Evolutionary conservation across 495 filamentous ascomycete genomes (phyloP).

Genomic region (Penicillium verhagenii): DNA sequence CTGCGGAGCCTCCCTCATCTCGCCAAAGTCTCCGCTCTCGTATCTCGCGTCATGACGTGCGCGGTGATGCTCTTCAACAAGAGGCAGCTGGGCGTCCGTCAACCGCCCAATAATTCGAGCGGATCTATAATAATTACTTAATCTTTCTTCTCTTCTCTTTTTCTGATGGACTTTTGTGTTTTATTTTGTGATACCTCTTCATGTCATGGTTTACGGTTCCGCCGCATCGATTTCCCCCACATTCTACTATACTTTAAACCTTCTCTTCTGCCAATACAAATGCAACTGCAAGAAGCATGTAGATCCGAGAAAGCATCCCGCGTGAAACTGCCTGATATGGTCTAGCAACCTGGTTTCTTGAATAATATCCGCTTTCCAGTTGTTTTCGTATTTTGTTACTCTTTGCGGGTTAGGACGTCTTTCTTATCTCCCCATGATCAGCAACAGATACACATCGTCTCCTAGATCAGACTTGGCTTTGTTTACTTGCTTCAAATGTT

Average conservation of each 20-base stretch:
- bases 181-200: slow-evolving; percentile 7
- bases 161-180: no score
- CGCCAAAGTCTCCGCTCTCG: slow-evolving; percentile 25
- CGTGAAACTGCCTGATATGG: neutral
- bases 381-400: neutral
- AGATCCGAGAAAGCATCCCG: neutral
- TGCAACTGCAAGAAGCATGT: neutral
- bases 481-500: no score
- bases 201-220: neutral
- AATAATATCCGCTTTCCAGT: neutral
- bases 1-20: slow-evolving; percentile 16
- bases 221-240: neutral
- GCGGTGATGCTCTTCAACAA: neutral
- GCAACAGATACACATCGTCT: neutral
- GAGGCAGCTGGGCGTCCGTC: slow-evolving; percentile 20
- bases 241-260: neutral
- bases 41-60: slow-evolving; percentile 13
- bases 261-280: neutral
- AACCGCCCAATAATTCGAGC: slow-evolving; percentile 21
- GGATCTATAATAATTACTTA: neutral
- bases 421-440: neutral
- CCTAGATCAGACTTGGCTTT: neutral
- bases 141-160: neutral
- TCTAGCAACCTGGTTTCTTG: neutral
- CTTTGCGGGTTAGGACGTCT: neutral